Conservation (phyloP, 257 asterid species). For the Rubia yunnanensis region DNA sequence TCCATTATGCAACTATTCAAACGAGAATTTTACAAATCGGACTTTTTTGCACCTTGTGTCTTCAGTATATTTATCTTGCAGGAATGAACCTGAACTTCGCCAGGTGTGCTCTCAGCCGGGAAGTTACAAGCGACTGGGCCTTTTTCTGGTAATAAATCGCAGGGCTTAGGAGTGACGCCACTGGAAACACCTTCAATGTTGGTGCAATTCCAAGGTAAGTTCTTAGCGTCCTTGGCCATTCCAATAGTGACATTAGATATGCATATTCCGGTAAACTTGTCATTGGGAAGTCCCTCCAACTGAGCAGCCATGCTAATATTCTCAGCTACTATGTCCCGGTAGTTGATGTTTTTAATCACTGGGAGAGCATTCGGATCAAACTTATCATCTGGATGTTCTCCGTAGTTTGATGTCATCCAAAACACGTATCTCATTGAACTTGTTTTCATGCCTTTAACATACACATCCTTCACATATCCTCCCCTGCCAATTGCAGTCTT, state of each 20-base stretch:
- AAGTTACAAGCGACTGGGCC: slow-evolving; percentile 35
- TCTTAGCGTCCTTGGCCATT: slow-evolving; percentile 55
- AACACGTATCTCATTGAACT: slow-evolving; percentile 89
- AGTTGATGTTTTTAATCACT: slow-evolving; percentile 54
- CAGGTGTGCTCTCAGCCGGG: slow-evolving; percentile 20
- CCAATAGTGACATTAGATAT: slow-evolving; percentile 59
- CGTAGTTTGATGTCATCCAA: slow-evolving; percentile 94
- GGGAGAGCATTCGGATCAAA: slow-evolving; percentile 87
- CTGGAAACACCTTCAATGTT: slow-evolving; percentile 62
- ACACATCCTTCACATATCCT: slow-evolving; percentile 80
- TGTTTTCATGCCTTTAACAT: slow-evolving; percentile 60
- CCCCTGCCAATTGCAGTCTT: slow-evolving; percentile 86
- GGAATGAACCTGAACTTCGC: background rate
- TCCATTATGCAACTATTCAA: background rate
- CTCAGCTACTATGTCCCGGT: slow-evolving; percentile 49
- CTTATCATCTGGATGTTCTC: slow-evolving; percentile 74
- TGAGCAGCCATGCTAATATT: slow-evolving; percentile 46
- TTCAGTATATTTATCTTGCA: background rate
- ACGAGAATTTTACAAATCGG: background rate
- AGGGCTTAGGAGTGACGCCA: slow-evolving; percentile 65
- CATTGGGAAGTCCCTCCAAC: slow-evolving; percentile 13
- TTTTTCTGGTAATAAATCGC: slow-evolving; percentile 41
- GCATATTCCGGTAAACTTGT: slow-evolving; percentile 18
- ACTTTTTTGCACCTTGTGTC: background rate
- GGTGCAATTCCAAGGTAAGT: slow-evolving; percentile 78